Evolutionary conservation across 2,329 filamentous ascomycete species (phyloP), one percentile per base, ranked within the genome.

Genomic region (Alternaria hordeiaustralica): DNA sequence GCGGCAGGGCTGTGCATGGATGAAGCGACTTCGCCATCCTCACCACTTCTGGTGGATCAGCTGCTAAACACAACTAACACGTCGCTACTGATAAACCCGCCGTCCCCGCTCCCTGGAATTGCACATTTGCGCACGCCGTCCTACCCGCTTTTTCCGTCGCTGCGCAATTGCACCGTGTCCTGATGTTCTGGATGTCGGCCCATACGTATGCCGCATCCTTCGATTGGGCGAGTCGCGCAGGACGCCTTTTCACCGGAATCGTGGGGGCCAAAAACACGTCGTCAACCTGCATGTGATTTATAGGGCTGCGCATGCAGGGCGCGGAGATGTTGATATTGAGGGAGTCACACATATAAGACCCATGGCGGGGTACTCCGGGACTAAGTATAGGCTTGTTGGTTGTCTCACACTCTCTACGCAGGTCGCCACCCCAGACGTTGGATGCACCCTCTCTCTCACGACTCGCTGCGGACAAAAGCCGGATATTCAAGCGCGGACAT

Each of bases 221-320:
- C 36, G 23, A 63, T 63, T 68, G 62, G 62, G 55, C 63, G 54
- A 58, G 41, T 61, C 55, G 30, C 49, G 51, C 33, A 30, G 21
- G 30, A 45, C 45, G 30, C 47, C 49, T 44, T 47, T 47, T 70
- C 60, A 70, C 68, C 68, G 68, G 68, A 67, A 64, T 59, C 58
- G 63, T 69, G 66, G 68, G 68, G 68, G 68, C 68, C 64, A 67
- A 63, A 69, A 64, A 60, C 61, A 55, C 57, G 55, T 50, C 60
- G 53, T 51, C 45, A 60, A 61, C 65, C 20, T 55, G 57, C 64
- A 54, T 57, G 28, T 55, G 25, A 55, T 58, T 41, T 55, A 33
- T 58, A 64, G 61, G 51, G 47, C 53, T 44, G 43, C 61, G 47
- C 30, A 50, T 62, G 36, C 54, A 58, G 36, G 25, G 33, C 25